phyloP scores from a whole-genome alignment of 805 yeast species.

The Wickerhamiella hasegawae region DNA sequence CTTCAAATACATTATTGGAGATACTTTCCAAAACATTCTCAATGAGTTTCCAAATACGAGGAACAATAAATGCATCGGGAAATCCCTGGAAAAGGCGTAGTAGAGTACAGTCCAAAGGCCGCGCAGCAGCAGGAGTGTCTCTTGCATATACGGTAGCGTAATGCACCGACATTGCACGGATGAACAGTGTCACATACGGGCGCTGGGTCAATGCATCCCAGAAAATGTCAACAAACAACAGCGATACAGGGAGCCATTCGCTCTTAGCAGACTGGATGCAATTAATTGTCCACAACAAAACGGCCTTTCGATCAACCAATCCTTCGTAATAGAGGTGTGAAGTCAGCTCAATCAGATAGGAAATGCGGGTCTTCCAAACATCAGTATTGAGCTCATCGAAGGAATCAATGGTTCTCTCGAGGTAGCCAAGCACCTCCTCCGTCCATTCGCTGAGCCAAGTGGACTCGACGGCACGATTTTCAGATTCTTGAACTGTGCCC shows the following conservation, averaged over 20 bases:
- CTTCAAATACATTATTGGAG: too few species aligned
- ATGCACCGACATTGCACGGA: constrained; percentile 1
- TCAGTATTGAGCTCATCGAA: not conserved
- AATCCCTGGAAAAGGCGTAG: constrained; percentile 3
- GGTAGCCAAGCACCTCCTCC: constrained; percentile 50
- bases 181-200: not conserved
- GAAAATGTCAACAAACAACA: constrained; percentile 44
- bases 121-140: not conserved
- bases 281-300: constrained; percentile 48
- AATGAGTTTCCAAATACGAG: not conserved
- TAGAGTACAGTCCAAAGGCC: constrained; percentile 3
- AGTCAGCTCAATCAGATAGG: constrained; percentile 42
- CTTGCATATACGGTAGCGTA: not conserved
- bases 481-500: not conserved
- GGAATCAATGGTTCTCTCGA: constrained; percentile 20
- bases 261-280: constrained; percentile 29
- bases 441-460: constrained; percentile 85
- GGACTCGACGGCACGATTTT: constrained; percentile 23
- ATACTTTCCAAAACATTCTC: not conserved
- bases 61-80: constrained; percentile 7
- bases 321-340: constrained; percentile 55
- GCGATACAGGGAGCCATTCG: constrained; percentile 30
- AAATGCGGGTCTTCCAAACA: constrained; percentile 34
- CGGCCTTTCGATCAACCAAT: constrained; percentile 43
- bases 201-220: constrained; percentile 42